Percentiles rank a stretch among this genome's conserved stretches.
Conservation (phyloP, 2,329 filamentous ascomycete species). For the Trichoderma sp. region DNA sequence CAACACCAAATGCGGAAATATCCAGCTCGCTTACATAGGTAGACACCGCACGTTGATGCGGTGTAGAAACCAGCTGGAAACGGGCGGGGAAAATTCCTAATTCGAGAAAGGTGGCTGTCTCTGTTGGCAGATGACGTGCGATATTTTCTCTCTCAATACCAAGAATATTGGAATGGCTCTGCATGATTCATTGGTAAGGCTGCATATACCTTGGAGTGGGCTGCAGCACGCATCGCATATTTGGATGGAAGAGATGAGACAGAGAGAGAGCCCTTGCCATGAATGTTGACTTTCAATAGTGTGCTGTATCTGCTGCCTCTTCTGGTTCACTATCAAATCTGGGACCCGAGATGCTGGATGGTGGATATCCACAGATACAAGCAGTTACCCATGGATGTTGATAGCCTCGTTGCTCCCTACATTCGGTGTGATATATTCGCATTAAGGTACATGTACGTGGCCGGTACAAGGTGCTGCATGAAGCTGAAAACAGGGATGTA, state of each 20-base stretch:
- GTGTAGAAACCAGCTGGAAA: neutral
- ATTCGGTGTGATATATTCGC: neutral
- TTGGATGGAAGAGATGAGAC: neutral
- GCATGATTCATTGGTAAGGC: neutral
- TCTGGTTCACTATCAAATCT: neutral
- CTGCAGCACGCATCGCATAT: neutral
- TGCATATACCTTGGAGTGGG: neutral
- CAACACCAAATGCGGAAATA: neutral
- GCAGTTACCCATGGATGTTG: neutral
- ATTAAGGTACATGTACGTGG: neutral
- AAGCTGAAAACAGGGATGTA: slow-evolving; percentile 21
- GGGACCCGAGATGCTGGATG: neutral
- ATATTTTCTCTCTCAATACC: neutral
- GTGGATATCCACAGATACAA: neutral
- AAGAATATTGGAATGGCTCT: neutral
- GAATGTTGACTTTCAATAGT: neutral
- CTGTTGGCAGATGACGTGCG: neutral
- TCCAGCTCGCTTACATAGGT: neutral
- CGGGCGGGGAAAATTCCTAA: neutral
- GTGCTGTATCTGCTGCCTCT: neutral
- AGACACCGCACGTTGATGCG: neutral
- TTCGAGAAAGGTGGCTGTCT: neutral
- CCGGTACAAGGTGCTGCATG: neutral
- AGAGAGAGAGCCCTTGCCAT: no score
- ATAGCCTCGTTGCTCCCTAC: neutral